These are phyloP conservation scores for Colletotrichum coccodes DNA, from an alignment of 2,329 filamentous ascomycete species.

Conservation along the genomic window DNA sequence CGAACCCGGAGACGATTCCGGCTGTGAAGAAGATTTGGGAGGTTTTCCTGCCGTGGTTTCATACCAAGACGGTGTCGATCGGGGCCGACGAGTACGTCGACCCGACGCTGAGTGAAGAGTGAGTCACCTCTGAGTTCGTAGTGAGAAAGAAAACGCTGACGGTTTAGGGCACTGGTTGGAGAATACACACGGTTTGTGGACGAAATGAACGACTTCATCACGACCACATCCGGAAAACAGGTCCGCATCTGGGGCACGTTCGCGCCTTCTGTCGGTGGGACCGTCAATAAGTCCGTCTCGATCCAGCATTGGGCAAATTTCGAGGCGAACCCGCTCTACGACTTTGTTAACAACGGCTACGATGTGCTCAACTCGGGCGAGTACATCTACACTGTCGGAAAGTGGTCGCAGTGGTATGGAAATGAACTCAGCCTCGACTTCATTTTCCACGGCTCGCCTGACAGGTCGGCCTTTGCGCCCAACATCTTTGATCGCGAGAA, in stretches of 20 bases:
- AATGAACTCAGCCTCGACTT: slow-evolving; percentile 30
- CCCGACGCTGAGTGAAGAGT: slow-evolving; percentile 42
- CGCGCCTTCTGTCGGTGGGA: slow-evolving; percentile 24
- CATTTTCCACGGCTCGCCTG: slow-evolving; percentile 35
- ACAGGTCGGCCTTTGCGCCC: slow-evolving; percentile 34
- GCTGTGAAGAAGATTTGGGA: slow-evolving; percentile 61
- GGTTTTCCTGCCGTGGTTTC: slow-evolving; percentile 64
- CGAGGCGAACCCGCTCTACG: slow-evolving; percentile 34
- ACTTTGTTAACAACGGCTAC: slow-evolving; percentile 38
- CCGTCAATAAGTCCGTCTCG: slow-evolving; percentile 34
- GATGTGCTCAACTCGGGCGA: slow-evolving; percentile 38
- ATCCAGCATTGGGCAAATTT: slow-evolving; percentile 49
- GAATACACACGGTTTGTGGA: slow-evolving; percentile 61
- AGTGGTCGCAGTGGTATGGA: slow-evolving; percentile 34
- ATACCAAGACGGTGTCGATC: slow-evolving; percentile 64
- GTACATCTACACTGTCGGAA: slow-evolving; percentile 38
- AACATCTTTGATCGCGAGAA: slow-evolving; percentile 37
- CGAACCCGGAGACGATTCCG: slow-evolving; percentile 62
- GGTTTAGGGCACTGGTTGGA: slow-evolving; percentile 45
- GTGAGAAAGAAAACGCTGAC: not conserved
- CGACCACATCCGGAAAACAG: slow-evolving; percentile 43
- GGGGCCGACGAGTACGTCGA: slow-evolving; percentile 65
- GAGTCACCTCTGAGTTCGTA: slow-evolving; percentile 1
- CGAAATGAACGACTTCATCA: slow-evolving; percentile 56
- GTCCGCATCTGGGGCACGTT: slow-evolving; percentile 61